phyloP scores from a whole-genome alignment of 805 yeast genomes.

The Zygotorulaspora chibaensis region DNA sequence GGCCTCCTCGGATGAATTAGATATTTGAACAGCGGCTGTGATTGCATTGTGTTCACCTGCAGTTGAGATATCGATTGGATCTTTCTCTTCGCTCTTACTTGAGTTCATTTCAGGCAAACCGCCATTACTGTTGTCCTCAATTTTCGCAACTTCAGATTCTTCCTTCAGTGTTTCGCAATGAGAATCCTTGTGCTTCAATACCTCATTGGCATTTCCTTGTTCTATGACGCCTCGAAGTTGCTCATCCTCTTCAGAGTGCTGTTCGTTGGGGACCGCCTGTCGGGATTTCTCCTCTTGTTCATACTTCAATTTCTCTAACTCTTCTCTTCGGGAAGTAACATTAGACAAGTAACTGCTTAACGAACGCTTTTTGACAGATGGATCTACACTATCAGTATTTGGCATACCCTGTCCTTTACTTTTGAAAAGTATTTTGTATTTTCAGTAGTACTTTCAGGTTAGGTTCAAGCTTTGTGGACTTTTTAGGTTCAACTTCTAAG shows the following conservation, averaged over 20 bases:
- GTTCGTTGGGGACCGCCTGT: constrained; percentile 2
- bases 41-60: no score
- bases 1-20: no score
- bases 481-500: no score
- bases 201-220: neutral
- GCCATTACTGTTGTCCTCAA: no score
- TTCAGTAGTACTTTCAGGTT: no score
- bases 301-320: constrained; percentile 22
- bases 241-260: constrained; percentile 4
- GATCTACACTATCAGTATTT: constrained; percentile 4
- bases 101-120: no score
- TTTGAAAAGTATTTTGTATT: neutral
- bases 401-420: neutral
- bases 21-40: no score
- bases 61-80: no score
- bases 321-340: constrained; percentile 28
- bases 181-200: constrained; percentile 1
- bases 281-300: constrained; percentile 5
- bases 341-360: constrained; percentile 34
- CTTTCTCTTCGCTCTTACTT: no score
- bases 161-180: neutral
- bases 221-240: neutral
- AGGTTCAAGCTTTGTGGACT: no score
- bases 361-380: constrained; percentile 29
- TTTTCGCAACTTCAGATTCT: neutral